A percentile compares a stretch with the other conserved stretches of the same genome.
phyloP scores from a whole-genome alignment of 768 basidiomycete genomes.

The Mycena galopus region DNA sequence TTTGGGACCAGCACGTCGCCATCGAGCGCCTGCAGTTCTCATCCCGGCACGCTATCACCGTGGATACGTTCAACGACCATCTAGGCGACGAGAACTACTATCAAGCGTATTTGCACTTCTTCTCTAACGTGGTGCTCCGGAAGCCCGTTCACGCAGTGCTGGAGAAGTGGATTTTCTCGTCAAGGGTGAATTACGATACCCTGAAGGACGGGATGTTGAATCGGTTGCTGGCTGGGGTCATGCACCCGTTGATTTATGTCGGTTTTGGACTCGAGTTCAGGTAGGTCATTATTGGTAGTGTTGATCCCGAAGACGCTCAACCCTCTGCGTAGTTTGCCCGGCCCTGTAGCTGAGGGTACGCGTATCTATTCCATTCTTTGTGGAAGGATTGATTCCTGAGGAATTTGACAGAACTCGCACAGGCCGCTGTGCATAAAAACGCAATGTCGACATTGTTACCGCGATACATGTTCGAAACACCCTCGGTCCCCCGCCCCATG shows the following conservation, averaged over 20 bases:
- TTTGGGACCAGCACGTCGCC: constrained; percentile 30
- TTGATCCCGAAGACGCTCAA: background rate
- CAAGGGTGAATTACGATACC: constrained; percentile 9
- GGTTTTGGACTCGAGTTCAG: constrained; percentile 72
- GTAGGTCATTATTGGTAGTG: constrained; percentile 4
- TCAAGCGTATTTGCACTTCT: constrained; percentile 25
- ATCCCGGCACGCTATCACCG: constrained; percentile 15
- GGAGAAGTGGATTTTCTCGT: constrained; percentile 26
- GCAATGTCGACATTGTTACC: constrained; percentile 3
- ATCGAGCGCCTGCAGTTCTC: constrained; percentile 8
- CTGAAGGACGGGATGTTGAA: constrained; percentile 42
- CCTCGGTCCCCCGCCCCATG: background rate
- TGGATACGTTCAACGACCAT: constrained; percentile 19
- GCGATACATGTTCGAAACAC: constrained; percentile 8
- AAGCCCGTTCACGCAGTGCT: constrained; percentile 11
- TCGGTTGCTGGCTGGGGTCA: constrained; percentile 63
- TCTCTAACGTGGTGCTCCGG: constrained; percentile 19
- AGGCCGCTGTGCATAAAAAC: constrained; percentile 32
- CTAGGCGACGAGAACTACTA: constrained; percentile 28
- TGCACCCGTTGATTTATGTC: constrained; percentile 73
- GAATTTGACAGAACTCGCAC: constrained; percentile 42
- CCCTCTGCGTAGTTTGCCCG: constrained; percentile 47
- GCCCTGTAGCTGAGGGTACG: no score
- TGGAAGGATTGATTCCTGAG: constrained; percentile 41
- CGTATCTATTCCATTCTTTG: constrained; percentile 44